phyloP scores from a whole-genome alignment of 495 filamentous ascomycete species.

The Neurospora sp. region DNA sequence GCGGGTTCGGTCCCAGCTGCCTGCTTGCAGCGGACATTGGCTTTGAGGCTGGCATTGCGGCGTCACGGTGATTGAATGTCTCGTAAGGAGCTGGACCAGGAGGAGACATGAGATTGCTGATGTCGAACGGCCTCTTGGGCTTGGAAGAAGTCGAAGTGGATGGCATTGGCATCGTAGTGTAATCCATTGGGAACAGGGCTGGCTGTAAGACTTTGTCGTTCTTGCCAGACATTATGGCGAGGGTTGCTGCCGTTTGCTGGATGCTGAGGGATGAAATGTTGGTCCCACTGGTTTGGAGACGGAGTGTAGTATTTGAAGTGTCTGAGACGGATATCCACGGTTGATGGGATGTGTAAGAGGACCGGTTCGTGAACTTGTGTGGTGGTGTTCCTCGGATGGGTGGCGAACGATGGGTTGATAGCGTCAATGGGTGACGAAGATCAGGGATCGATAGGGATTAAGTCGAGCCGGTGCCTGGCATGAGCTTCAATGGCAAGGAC shows the following conservation, averaged over 20 bases:
- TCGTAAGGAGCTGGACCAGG: constrained; percentile 57
- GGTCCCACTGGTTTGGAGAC: background rate
- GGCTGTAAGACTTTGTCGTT: background rate
- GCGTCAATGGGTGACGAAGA: background rate
- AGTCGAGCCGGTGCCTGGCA: background rate
- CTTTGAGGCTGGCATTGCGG: constrained; percentile 19
- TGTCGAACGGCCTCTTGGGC: constrained; percentile 25
- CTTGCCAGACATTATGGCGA: background rate
- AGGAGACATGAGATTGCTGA: constrained; percentile 64
- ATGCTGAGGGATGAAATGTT: background rate
- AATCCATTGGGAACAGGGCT: background rate
- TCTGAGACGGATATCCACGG: background rate
- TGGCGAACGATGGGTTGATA: background rate
- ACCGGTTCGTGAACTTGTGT: background rate
- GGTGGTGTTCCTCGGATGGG: background rate
- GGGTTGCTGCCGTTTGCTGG: background rate
- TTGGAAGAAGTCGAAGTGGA: constrained; percentile 4
- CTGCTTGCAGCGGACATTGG: constrained; percentile 22
- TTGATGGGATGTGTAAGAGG: background rate
- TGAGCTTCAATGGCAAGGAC: background rate
- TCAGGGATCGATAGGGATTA: background rate
- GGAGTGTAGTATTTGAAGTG: background rate
- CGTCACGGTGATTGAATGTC: constrained; percentile 36
- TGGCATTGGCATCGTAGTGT: background rate
- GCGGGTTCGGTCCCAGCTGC: constrained; percentile 35